Percentiles rank a stretch among this genome's conserved stretches.
Evolutionary conservation across 345 rosid species (phyloP).

Genomic region (Salix caprea): DNA sequence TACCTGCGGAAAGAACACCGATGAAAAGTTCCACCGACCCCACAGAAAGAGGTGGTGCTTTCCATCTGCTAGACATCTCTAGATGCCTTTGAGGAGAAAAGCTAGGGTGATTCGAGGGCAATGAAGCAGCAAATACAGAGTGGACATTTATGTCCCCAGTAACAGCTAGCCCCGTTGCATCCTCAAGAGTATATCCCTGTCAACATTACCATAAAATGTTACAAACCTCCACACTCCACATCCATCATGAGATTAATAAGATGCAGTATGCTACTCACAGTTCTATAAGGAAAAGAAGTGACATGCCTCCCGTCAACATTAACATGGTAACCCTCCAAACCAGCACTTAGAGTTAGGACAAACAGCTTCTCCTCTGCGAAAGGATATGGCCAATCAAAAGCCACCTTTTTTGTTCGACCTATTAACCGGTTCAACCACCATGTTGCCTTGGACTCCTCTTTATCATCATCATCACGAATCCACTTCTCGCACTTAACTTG

Average conservation of each 20-base stretch:
- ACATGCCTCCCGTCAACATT: conserved; percentile 87
- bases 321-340: conserved; percentile 89
- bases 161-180: conserved; percentile 85
- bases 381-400: conserved; percentile 90
- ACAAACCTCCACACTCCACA: conserved; percentile 14
- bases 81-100: conserved; percentile 78
- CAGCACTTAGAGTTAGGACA: conserved; percentile 82
- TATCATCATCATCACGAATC: conserved; percentile 72
- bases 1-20: conserved; percentile 91
- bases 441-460: conserved; percentile 59
- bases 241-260: conserved; percentile 4
- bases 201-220: conserved; percentile 18
- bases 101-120: conserved; percentile 82
- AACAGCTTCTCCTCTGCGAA: conserved; percentile 72
- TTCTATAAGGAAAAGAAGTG: conserved; percentile 85
- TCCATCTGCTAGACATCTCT: conserved; percentile 77
- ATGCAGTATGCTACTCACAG: conserved; percentile 51
- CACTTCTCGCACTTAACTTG: conserved; percentile 92
- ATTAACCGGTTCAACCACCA: conserved; percentile 88
- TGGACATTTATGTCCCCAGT: conserved; percentile 76
- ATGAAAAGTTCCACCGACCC: conserved; percentile 67
- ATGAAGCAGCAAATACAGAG: conserved; percentile 74
- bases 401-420: conserved; percentile 61
- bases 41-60: conserved; percentile 60
- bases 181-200: conserved; percentile 94